Conservation (phyloP, 345 rosid species). For the Hypericum perforatum region DNA sequence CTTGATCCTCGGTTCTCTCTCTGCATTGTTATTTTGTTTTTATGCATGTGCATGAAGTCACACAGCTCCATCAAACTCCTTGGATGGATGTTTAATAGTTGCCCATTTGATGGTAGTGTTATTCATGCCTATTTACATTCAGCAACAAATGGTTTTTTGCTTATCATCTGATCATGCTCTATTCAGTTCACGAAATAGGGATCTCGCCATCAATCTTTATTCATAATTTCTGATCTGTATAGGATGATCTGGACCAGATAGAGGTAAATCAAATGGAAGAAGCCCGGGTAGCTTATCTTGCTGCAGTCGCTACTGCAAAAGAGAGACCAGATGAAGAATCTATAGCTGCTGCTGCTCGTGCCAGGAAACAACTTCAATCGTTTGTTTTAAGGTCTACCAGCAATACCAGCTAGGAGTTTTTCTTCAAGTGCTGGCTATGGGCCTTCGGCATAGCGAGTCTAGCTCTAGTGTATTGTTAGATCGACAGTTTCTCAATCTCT, state of each 20-base stretch:
- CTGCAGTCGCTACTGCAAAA: constrained; percentile 58
- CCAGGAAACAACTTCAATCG: constrained; percentile 61
- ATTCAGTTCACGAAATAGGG: too few species aligned
- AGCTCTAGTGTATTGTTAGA: too few species aligned
- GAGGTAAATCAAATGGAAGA: constrained; percentile 64
- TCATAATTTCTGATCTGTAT: constrained; percentile 4
- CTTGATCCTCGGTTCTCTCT: neutral
- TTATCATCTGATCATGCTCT: neutral
- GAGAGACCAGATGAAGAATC: constrained; percentile 84
- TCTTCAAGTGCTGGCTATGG: neutral
- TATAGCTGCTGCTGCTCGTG: constrained; percentile 54
- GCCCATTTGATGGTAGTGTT: too few species aligned
- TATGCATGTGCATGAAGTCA: neutral
- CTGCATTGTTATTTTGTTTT: neutral
- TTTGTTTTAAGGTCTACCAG: constrained; percentile 34
- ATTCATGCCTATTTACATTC: neutral
- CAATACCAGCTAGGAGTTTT: neutral
- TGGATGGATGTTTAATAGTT: too few species aligned
- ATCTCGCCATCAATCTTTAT: constrained; percentile 1
- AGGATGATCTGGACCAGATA: constrained; percentile 52
- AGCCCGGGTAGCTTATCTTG: constrained; percentile 60
- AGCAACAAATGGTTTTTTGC: neutral
- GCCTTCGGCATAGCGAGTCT: too few species aligned
- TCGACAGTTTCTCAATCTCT: too few species aligned
- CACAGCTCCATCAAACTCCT: too few species aligned